Percentiles rank a stretch among this genome's conserved stretches.
Conservation (phyloP, 129 eudicot species). For the Flaveria robusta region DNA sequence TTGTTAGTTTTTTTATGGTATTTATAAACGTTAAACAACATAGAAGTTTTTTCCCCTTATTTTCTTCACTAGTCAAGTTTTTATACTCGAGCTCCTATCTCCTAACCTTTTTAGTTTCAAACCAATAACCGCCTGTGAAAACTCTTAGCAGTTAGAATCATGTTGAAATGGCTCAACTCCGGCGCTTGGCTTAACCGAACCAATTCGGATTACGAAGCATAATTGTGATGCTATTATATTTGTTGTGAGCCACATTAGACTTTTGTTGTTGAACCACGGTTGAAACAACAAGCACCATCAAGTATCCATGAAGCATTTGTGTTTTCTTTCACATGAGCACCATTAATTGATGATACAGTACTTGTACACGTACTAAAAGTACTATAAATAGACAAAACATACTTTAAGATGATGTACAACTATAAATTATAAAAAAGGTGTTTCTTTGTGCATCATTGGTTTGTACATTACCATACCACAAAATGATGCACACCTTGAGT, state of each 20-base stretch:
- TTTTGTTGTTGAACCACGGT: constrained; percentile 2
- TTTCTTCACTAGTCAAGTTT: background rate
- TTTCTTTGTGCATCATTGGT: constrained; percentile 4
- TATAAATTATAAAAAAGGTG: constrained; percentile 14
- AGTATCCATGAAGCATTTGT: constrained; percentile 10
- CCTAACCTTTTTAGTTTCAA: background rate
- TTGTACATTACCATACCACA: constrained; percentile 9
- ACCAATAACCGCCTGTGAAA: background rate
- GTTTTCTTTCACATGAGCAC: constrained; percentile 32
- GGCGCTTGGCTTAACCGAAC: background rate
- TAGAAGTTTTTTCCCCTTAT: too few species aligned
- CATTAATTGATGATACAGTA: constrained; percentile 34
- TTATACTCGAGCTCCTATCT: background rate
- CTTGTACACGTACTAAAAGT: constrained; percentile 29
- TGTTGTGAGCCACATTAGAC: background rate
- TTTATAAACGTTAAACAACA: background rate
- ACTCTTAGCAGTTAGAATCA: background rate
- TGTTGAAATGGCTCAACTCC: background rate
- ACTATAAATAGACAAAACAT: constrained; percentile 38
- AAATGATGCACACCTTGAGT: background rate
- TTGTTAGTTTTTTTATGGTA: too few species aligned
- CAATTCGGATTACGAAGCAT: background rate
- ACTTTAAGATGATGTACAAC: constrained; percentile 32
- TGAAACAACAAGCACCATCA: constrained; percentile 6
- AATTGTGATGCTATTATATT: background rate